Base-by-base conservation (phyloP, 176 grass and related monocot species). In the Stipa capillata region DNA sequence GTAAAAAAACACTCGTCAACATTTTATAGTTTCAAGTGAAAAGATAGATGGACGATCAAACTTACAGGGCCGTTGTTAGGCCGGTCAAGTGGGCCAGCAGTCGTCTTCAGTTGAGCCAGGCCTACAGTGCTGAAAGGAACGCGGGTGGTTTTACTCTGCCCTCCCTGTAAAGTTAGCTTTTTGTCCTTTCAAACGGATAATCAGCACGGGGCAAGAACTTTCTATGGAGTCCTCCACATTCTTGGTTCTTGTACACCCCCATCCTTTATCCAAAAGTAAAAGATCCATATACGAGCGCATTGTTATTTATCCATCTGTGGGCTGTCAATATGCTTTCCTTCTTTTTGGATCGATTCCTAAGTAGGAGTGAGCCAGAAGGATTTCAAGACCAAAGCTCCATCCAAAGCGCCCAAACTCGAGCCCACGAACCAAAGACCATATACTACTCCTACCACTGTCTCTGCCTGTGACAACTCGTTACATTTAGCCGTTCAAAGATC, bases 311-410 rank as follows among this genome's bases (percentile, higher is more conserved):
- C 62, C 60, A 32, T 81, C 24, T 44, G 52, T 69, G 44, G 72
- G 53, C 1, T 76, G 65, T 33, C 53, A 14, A 74, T 84, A 62
- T 89, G 13, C 87, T 70, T 89, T 71, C 71, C 81, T 61, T 76
- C 17, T 44, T 69, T 39, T 36, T 3, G 27, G 37, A 81, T 77
- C 17, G 54, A 62, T 90, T 78, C 79, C 15, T 49, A 48, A 20
- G 72, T 23, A 83, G 64, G 83, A 94, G 86, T 89, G 78, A 55
- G 72, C 64, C 33, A 61, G 57, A 91, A 94, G 89, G 81, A 94
- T 94, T 94, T 83, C 89, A 89, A 91, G 89, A 73, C 86, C 83
- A 89, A 82, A 82, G 65, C 21, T 39, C 24, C 33, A 33, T 56
- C 83, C 71, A 86, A 90, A 77, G 76, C 47, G 51, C 60, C 60